Evolutionary conservation across 495 filamentous ascomycete species (phyloP).

Genomic region (Neurospora tetrasperma): DNA sequence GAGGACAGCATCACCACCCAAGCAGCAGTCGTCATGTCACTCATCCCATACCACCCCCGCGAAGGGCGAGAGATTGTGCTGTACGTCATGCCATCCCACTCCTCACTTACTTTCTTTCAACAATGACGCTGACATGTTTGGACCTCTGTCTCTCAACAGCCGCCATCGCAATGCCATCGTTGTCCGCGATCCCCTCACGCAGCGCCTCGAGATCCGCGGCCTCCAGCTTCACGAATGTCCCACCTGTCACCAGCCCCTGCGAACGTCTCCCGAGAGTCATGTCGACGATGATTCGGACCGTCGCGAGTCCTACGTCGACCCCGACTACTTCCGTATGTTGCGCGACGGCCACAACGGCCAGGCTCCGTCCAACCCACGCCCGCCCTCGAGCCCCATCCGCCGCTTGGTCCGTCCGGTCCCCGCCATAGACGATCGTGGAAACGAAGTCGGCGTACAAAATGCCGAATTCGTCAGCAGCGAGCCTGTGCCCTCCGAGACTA

Average conservation of each 20-base stretch:
- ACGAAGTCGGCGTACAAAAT: conserved; percentile 19
- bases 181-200: conserved; percentile 74
- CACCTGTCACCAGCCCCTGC: conserved; percentile 75
- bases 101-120: background rate
- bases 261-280: conserved; percentile 40
- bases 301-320: conserved; percentile 66
- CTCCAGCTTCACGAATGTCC: conserved; percentile 62
- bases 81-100: conserved; percentile 33
- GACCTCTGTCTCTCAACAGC: conserved; percentile 36
- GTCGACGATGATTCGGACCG: conserved; percentile 27
- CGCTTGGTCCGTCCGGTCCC: conserved; percentile 33
- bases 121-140: background rate
- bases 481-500: conserved; percentile 38
- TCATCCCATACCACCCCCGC: conserved; percentile 52
- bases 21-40: conserved; percentile 37
- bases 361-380: conserved; percentile 17
- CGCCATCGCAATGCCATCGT: conserved; percentile 90
- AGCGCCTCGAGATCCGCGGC: conserved; percentile 71
- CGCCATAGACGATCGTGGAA: conserved; percentile 17
- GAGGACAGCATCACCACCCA: background rate
- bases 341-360: conserved; percentile 34
- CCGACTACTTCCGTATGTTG: conserved; percentile 91
- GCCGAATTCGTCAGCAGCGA: conserved; percentile 46
- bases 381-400: conserved; percentile 39
- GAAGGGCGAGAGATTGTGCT: conserved; percentile 54